Conservation (phyloP, 164 flowering plant genomes). For the Umbellularia californica region DNA sequence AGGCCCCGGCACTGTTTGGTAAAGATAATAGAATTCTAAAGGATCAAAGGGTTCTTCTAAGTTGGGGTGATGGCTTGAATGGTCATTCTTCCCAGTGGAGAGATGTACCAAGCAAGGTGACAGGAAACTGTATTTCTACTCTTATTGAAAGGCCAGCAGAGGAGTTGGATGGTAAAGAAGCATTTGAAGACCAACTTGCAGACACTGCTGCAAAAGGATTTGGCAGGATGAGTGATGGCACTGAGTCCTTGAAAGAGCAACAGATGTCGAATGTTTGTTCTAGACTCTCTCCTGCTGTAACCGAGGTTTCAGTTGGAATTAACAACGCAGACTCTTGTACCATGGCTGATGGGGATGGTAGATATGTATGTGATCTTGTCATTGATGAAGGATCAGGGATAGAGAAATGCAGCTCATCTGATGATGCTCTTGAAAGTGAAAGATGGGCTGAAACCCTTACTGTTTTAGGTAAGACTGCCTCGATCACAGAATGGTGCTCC, state of each 20-base stretch:
- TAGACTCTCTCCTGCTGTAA: slow-evolving; percentile 55
- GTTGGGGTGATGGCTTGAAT: slow-evolving; percentile 15
- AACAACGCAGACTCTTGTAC: slow-evolving; percentile 36
- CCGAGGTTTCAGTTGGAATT: slow-evolving; percentile 41
- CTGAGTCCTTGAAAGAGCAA: slow-evolving; percentile 35
- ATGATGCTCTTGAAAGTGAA: slow-evolving; percentile 37
- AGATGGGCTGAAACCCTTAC: slow-evolving; percentile 30
- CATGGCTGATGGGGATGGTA: slow-evolving; percentile 26
- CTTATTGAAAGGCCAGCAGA: slow-evolving; percentile 17
- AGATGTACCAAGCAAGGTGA: slow-evolving; percentile 48
- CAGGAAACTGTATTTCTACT: slow-evolving; percentile 16
- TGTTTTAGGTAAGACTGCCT: slow-evolving; percentile 16
- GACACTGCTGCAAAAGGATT: slow-evolving; percentile 24
- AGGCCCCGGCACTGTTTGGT: slow-evolving; percentile 11
- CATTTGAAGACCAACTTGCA: slow-evolving; percentile 18
- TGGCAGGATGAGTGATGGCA: slow-evolving; percentile 17
- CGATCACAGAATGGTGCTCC: slow-evolving; percentile 14
- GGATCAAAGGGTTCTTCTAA: slow-evolving; percentile 12
- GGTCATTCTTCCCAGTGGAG: slow-evolving; percentile 43
- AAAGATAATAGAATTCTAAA: slow-evolving; percentile 8
- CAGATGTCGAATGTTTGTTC: slow-evolving; percentile 53
- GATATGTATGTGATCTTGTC: slow-evolving; percentile 16
- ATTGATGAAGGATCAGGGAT: slow-evolving; percentile 59
- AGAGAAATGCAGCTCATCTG: slow-evolving; percentile 50
- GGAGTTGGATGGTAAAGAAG: slow-evolving; percentile 12